Evolutionary conservation across 768 basidiomycete species (phyloP), one percentile per base, ranked within the genome.

Genomic region (Gautieria morchelliformis): DNA sequence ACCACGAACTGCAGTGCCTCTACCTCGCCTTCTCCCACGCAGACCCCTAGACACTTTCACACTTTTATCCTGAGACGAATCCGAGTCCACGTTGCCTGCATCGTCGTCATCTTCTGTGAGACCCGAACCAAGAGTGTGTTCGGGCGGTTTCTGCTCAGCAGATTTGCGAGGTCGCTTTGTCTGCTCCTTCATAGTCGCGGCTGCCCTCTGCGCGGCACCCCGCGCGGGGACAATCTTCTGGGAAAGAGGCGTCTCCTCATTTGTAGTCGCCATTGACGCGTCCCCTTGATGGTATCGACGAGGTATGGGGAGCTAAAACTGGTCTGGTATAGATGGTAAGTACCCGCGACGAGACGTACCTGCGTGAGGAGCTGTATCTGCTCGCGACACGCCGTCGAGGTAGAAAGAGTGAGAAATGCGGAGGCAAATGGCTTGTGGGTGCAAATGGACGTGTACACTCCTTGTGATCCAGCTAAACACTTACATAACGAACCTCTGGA

Each of bases 201-300:
- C 55, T 46, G 75, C 74, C 20, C 61, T 65, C 49, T 64, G 53
- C 0, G 72, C 73, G 3, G 74, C 71, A 24, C 65, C 67, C 8
- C 74, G 73, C 32, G 62, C 53, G 7, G 71, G 69, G 9, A 65
- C 37, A 15, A 64, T 52, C 51, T 52, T 49, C 24, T 52, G 27
- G 32, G 4, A 22, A 20, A 52, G 37, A 22, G 51, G 51, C 17
- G 51, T n/a, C n/a, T 7, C 20, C n/a, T 44, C n/a, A 44, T 44
- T n/a, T n/a, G 42, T n/a, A 9, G 17, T 22, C 42, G 42, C 20
- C 42, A 44, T 44, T 44, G 42, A 44, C 20, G 42, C 42, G 42
- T 44, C 42, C 3, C 42, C 35, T 37, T 9, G 35, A 37, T 17
- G 32, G 30, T 51, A 20, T 51, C 24, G 22, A 33, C 24, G 24